A percentile compares a stretch with the other conserved stretches of the same genome.
These are phyloP conservation scores for Bertia moriformis DNA, from an alignment of 2,329 filamentous ascomycete genomes.

Conservation along the genomic window DNA sequence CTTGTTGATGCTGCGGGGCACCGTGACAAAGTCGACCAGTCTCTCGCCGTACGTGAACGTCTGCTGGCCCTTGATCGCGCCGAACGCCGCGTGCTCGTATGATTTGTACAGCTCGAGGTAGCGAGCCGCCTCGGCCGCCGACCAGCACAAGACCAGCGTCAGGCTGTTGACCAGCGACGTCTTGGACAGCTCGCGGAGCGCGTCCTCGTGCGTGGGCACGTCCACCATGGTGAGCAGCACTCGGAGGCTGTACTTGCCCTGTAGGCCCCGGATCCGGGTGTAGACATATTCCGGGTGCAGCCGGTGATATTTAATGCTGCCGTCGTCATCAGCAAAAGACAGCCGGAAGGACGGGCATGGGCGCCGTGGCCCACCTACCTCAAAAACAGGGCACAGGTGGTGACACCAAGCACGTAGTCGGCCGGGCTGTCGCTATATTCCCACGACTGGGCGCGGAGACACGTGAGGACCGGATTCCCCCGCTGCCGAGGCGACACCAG, in stretches of 20 bases:
- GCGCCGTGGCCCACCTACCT: slow-evolving; percentile 22
- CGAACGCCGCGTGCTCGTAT: slow-evolving; percentile 70
- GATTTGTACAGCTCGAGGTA: slow-evolving; percentile 93
- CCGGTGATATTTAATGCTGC: slow-evolving; percentile 81
- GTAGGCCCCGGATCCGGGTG: slow-evolving; percentile 71
- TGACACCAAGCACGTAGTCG: slow-evolving; percentile 76
- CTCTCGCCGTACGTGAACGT: slow-evolving; percentile 72
- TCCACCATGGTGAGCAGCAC: slow-evolving; percentile 85
- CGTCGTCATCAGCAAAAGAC: not conserved
- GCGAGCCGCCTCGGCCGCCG: slow-evolving; percentile 77
- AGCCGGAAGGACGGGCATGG: not conserved
- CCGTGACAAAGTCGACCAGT: slow-evolving; percentile 82
- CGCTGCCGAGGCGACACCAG: slow-evolving; percentile 85
- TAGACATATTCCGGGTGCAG: slow-evolving; percentile 97
- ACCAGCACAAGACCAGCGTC: slow-evolving; percentile 88
- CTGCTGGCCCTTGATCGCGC: slow-evolving; percentile 74
- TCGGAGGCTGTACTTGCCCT: slow-evolving; percentile 74
- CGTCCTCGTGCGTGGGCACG: slow-evolving; percentile 84
- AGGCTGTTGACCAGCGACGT: slow-evolving; percentile 85
- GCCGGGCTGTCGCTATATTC: slow-evolving; percentile 91
- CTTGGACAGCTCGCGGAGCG: slow-evolving; percentile 78
- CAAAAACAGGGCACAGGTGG: slow-evolving; percentile 82
- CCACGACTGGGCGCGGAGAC: slow-evolving; percentile 73
- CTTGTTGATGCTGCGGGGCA: slow-evolving; percentile 81
- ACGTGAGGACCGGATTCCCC: slow-evolving; percentile 80